Base-by-base conservation (phyloP, 352 stramenopile genomes). In the Globisporangium ultimum region DNA sequence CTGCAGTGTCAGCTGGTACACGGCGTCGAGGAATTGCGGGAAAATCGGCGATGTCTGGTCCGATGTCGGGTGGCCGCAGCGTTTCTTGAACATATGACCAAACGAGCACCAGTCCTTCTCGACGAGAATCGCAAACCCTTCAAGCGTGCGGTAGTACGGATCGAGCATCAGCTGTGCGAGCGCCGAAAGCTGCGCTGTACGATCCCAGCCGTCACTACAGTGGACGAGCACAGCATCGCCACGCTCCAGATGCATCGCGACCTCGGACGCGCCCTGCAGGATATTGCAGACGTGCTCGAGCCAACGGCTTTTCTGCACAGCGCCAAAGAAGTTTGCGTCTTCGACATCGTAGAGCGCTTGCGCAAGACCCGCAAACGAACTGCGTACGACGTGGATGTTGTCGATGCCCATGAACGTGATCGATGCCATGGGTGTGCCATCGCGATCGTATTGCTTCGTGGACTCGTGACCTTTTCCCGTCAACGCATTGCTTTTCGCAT, bases 31-130 rank as follows among this genome's bases (percentile, higher is more conserved):
- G 70, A 99, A 99, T 68, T 99, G 97, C 42, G 98, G 70, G 76
- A 99, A 99, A 48, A 99, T 97, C 3, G 98, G 98, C 43, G 96
- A 98, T 18, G 95, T 91, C 66, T 99, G 90, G 48, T 98, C 92
- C 9, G 84, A 90, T 3, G 80, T 89, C 32, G 83, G 81, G 63
- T 91, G 82, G 0, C 78, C 80, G 49, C 78, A 91, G 1, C 89
- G 69, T 36, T 91, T 84, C 52, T 84, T 71, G 65, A 97, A 97
- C 67, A 88, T 93, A 66, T 96, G 88, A 2, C 89, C 89, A 55
- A 96, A 97, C 2, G 78, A 76, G 61, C 80, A 94, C 85, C 85
- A 95, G 56, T 95, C 87, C 50, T 95, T 95, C 61, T 95, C 86
- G 20, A 93, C 72, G n/a, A 95, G 55, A 17, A 84, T 70, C 7